phyloP scores from a whole-genome alignment of 2,329 filamentous ascomycete species.

The Venturia aucupariae region DNA sequence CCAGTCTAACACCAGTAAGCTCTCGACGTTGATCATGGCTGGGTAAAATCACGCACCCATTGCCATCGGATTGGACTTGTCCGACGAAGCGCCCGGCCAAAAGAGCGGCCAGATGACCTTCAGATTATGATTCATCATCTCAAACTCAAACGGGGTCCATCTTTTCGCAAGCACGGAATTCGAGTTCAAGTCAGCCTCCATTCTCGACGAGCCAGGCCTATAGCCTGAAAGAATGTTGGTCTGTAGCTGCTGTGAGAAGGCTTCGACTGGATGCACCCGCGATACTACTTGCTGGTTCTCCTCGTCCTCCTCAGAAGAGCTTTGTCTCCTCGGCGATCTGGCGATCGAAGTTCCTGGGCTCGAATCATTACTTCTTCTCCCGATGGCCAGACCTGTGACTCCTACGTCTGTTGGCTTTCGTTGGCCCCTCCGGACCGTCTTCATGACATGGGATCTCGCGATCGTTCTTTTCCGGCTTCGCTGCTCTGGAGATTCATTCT shows the following conservation, averaged over 20 bases:
- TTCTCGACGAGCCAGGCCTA: neutral
- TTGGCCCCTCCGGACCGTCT: slow-evolving; percentile 1
- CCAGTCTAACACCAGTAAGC: neutral
- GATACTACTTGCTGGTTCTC: neutral
- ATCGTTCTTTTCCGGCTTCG: slow-evolving; percentile 1
- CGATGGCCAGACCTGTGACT: neutral
- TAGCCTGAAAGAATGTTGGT: neutral
- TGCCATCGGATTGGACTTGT: neutral
- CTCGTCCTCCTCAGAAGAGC: neutral
- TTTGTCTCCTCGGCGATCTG: neutral
- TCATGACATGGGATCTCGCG: slow-evolving; percentile 6
- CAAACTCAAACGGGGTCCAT: neutral
- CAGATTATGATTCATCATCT: slow-evolving; percentile 5
- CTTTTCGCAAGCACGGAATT: neutral
- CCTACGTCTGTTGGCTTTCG: neutral
- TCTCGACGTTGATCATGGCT: neutral
- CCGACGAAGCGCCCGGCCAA: neutral
- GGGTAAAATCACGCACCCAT: neutral
- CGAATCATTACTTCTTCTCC: neutral
- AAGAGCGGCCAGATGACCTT: slow-evolving; percentile 7
- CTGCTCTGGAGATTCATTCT: slow-evolving; percentile 1
- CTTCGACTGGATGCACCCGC: neutral
- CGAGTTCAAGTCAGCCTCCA: neutral
- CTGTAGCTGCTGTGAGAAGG: neutral
- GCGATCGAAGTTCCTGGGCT: neutral